Percentiles rank a stretch among this genome's conserved stretches.
These are phyloP conservation scores for Psilocybe tampanensis DNA, from an alignment of 768 basidiomycete species.

Conservation along the genomic window DNA sequence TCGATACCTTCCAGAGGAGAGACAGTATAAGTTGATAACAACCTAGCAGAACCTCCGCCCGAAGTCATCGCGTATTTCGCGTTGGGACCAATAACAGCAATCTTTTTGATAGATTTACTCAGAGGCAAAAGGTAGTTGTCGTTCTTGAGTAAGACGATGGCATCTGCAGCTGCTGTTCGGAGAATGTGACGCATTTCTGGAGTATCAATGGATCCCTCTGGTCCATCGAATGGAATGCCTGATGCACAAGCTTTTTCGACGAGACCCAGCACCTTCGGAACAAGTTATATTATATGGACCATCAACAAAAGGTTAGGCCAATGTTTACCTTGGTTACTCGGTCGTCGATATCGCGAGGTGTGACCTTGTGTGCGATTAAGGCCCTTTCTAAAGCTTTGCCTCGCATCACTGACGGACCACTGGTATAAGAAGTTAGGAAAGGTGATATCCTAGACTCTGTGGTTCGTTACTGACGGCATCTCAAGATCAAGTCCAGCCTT, in stretches of 20 bases:
- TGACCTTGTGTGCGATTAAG: slow-evolving; percentile 44
- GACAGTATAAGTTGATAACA: slow-evolving; percentile 52
- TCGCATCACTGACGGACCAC: slow-evolving; percentile 52
- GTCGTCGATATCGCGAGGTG: slow-evolving; percentile 41
- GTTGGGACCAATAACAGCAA: slow-evolving; percentile 69
- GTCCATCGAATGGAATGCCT: slow-evolving; percentile 55
- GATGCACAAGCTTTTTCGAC: slow-evolving; percentile 49
- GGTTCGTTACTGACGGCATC: slow-evolving; percentile 50
- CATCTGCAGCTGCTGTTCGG: slow-evolving; percentile 53
- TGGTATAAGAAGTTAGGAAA: slow-evolving; percentile 14
- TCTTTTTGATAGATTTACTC: slow-evolving; percentile 34
- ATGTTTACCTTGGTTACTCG: slow-evolving; percentile 35
- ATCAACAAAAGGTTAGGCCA: background rate
- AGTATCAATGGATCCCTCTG: slow-evolving; percentile 48
- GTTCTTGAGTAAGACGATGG: slow-evolving; percentile 66
- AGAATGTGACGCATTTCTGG: slow-evolving; percentile 48
- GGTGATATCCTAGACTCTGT: slow-evolving; percentile 29
- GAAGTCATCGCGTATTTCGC: slow-evolving; percentile 54
- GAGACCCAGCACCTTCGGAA: slow-evolving; percentile 45
- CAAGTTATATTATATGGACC: background rate
- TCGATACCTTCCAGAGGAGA: slow-evolving; percentile 61
- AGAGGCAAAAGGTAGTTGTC: slow-evolving; percentile 53
- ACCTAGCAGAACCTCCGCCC: slow-evolving; percentile 61
- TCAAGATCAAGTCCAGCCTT: slow-evolving; percentile 68
- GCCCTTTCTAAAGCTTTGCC: slow-evolving; percentile 44